phyloP scores from a whole-genome alignment of 768 basidiomycete species.

The Chiua virens region DNA sequence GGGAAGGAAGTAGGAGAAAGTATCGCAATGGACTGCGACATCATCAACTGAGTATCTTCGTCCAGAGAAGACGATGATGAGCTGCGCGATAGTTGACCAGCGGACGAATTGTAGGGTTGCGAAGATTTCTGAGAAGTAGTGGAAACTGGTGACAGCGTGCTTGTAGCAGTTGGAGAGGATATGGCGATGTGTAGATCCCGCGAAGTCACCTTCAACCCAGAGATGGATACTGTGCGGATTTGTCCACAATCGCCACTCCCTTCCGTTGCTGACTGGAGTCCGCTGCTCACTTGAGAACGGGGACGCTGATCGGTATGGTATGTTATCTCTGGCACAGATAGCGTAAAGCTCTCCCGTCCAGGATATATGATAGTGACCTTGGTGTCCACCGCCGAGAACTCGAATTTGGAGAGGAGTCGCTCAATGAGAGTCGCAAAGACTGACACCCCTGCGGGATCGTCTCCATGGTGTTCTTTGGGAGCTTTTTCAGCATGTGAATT shows the following conservation, averaged over 20 bases:
- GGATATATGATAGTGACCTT: slow-evolving; percentile 70
- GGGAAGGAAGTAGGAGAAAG: slow-evolving; percentile 52
- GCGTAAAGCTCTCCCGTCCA: slow-evolving; percentile 57
- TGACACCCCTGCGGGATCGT: slow-evolving; percentile 73
- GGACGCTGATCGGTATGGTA: slow-evolving; percentile 46
- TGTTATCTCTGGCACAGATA: slow-evolving; percentile 54
- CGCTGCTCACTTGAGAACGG: slow-evolving; percentile 27
- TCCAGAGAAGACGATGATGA: slow-evolving; percentile 65
- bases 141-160: slow-evolving; percentile 29
- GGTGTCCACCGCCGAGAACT: slow-evolving; percentile 70
- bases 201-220: slow-evolving; percentile 55
- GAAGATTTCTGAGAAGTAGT: slow-evolving; percentile 14
- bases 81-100: slow-evolving; percentile 37
- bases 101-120: neutral
- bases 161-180: slow-evolving; percentile 19
- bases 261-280: slow-evolving; percentile 11
- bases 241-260: slow-evolving; percentile 23
- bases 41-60: slow-evolving; percentile 60
- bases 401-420: slow-evolving; percentile 72
- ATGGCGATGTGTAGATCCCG: slow-evolving; percentile 38
- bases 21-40: slow-evolving; percentile 73
- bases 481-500: slow-evolving; percentile 34
- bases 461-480: slow-evolving; percentile 30
- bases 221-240: slow-evolving; percentile 52
- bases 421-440: slow-evolving; percentile 81